Evolutionary conservation across 495 filamentous ascomycete species (phyloP), one percentile per base, ranked within the genome.

Genomic region (Hypoxylon fragiforme): DNA sequence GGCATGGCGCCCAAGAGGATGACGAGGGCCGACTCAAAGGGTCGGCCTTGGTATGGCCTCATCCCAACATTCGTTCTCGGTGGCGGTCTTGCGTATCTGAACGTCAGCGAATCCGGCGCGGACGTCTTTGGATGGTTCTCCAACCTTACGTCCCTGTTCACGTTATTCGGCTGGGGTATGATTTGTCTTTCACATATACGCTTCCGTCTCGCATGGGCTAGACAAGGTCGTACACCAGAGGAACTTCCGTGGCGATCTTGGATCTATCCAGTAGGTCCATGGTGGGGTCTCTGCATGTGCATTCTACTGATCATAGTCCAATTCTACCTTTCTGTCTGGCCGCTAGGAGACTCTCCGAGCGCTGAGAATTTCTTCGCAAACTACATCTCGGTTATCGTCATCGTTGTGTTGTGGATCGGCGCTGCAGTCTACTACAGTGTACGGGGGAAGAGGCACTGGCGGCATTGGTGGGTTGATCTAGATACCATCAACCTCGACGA

Each of bases 131-230:
- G 36, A 1, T 63, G 85, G 58, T 77, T 92, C 20, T 78, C 86
- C 11, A 80, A 85, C 20, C 70, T 92, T 8, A 88, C 86, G 3
- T 87, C 85, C 55, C 77, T 90, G 1, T 79, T 81, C 34, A 75
- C 81, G 50, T 77, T 92, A 50, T 90, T 90, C 70, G 83, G 84
- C 37, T 92, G 85, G 84, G 86, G 82, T 28, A 84, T 81, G 53
- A 88, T 92, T 64, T 86, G 82, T 68, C 63, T 89, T 12, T 81
- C 87, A 2, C 88, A 91, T 66, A 47, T 62, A 12, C 78, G 84
- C 18, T 87, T 86, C 77, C 81, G 85, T 12, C 54, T 53, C 9
- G 84, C 73, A 18, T 58, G 72, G 69, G 72, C 62, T 50, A n/a
- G 65, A 24, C 70, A 81, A 16, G 81, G 81, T 16, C 81, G 72